These are phyloP conservation scores for Ophidiomyces ophidiicola DNA, from an alignment of 2,329 filamentous ascomycete species.

Conservation along the genomic window DNA sequence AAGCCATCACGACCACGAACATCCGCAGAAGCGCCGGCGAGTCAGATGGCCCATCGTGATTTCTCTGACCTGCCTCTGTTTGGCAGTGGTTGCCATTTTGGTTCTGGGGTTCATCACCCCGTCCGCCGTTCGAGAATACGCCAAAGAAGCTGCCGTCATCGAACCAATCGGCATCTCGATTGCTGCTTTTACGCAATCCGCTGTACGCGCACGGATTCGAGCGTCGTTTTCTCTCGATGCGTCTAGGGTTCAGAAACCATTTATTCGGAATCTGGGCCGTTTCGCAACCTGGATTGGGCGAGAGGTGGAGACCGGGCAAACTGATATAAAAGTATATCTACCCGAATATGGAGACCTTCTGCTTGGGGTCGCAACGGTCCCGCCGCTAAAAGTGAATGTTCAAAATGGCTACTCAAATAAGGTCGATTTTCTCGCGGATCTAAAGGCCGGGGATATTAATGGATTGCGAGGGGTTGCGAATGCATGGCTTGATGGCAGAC, in stretches of 20 bases:
- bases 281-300: constrained; percentile 69
- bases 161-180: constrained; percentile 75
- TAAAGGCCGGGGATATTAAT: constrained; percentile 63
- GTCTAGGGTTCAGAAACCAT: constrained; percentile 56
- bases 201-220: constrained; percentile 67
- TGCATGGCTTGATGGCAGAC: constrained; percentile 71
- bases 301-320: constrained; percentile 60
- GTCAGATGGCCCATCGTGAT: constrained; percentile 67
- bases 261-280: constrained; percentile 62
- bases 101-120: constrained; percentile 70
- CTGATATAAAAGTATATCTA: constrained; percentile 62
- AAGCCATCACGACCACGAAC: constrained; percentile 17
- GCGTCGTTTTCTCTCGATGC: constrained; percentile 74
- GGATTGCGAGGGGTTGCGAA: constrained; percentile 69
- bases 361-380: constrained; percentile 64
- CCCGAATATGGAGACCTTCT: constrained; percentile 70
- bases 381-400: constrained; percentile 62
- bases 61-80: constrained; percentile 54
- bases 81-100: constrained; percentile 56
- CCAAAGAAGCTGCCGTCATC: constrained; percentile 67
- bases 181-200: constrained; percentile 67
- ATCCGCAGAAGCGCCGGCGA: constrained; percentile 14
- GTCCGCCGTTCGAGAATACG: constrained; percentile 70
- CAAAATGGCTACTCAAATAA: constrained; percentile 64
- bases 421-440: constrained; percentile 65